phyloP scores from a whole-genome alignment of 2,329 filamentous ascomycete species.

The Trichoderma simmonsii region DNA sequence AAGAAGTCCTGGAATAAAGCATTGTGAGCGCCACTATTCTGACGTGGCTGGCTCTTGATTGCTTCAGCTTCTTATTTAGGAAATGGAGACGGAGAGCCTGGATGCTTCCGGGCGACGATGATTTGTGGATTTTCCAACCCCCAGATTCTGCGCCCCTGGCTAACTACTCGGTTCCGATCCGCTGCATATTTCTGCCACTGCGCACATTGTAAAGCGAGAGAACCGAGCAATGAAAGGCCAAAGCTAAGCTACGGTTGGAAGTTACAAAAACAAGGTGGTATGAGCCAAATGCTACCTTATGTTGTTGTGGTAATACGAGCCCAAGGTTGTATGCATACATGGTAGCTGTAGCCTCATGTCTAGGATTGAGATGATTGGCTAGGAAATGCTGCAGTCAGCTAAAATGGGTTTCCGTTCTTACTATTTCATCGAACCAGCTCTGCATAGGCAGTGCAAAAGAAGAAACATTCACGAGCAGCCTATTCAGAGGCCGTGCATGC shows the following conservation, averaged over 20 bases:
- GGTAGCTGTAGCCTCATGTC: background rate
- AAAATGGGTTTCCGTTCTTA: background rate
- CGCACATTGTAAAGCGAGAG: background rate
- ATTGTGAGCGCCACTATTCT: background rate
- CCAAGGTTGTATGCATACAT: background rate
- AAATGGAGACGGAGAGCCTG: background rate
- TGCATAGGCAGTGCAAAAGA: background rate
- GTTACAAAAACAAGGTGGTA: background rate
- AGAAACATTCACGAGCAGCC: background rate
- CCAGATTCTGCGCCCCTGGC: constrained; percentile 11
- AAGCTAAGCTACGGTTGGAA: constrained; percentile 6
- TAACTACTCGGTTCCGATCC: background rate
- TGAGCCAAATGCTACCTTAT: background rate
- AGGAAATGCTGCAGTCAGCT: background rate
- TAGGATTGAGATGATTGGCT: background rate
- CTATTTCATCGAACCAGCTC: background rate
- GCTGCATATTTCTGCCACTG: background rate
- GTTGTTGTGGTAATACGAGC: background rate
- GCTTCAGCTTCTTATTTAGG: constrained; percentile 13
- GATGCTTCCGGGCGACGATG: background rate
- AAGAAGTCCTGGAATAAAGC: background rate
- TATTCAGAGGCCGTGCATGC: background rate
- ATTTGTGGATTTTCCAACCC: constrained; percentile 7
- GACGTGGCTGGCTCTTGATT: background rate
- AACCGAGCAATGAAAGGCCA: background rate